Conservation (phyloP, 305 asterid genomes). For the Fraxinus latifolia region DNA sequence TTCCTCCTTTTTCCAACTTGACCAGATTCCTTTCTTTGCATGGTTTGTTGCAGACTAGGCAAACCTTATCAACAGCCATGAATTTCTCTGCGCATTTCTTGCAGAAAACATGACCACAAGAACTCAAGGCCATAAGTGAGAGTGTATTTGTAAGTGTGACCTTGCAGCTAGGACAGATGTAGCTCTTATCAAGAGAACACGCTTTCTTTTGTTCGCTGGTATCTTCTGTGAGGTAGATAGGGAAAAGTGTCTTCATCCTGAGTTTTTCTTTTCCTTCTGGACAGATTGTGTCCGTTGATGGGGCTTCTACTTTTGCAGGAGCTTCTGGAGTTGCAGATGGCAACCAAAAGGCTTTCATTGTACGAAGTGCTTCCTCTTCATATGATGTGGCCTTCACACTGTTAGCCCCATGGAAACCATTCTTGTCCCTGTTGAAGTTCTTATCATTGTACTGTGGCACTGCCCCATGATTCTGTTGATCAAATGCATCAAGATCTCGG, state of each 20-base stretch:
- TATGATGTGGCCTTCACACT: constrained; percentile 67
- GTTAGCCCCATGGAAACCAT: constrained; percentile 93
- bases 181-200: constrained; percentile 58
- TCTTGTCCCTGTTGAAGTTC: constrained; percentile 62
- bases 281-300: constrained; percentile 56
- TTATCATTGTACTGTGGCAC: constrained; percentile 79
- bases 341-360: constrained; percentile 96
- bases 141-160: constrained; percentile 72
- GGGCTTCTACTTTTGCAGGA: constrained; percentile 68
- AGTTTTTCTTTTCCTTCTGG: constrained; percentile 92
- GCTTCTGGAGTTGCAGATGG: constrained; percentile 97
- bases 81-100: constrained; percentile 85
- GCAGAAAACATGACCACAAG: constrained; percentile 90
- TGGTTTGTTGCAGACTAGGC: constrained; percentile 70
- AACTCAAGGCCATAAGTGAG: constrained; percentile 57
- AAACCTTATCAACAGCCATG: constrained; percentile 75
- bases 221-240: constrained; percentile 47
- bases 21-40: constrained; percentile 75
- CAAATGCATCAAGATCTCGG: constrained; percentile 81
- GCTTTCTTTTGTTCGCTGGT: constrained; percentile 28
- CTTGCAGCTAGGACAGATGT: constrained; percentile 89
- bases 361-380: constrained; percentile 91
- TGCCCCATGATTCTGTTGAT: constrained; percentile 95
- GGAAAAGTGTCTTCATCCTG: constrained; percentile 64
- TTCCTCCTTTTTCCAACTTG: constrained; percentile 78